Base-by-base conservation (phyloP, 352 stramenopile genomes). In the Pythium sp. region DNA sequence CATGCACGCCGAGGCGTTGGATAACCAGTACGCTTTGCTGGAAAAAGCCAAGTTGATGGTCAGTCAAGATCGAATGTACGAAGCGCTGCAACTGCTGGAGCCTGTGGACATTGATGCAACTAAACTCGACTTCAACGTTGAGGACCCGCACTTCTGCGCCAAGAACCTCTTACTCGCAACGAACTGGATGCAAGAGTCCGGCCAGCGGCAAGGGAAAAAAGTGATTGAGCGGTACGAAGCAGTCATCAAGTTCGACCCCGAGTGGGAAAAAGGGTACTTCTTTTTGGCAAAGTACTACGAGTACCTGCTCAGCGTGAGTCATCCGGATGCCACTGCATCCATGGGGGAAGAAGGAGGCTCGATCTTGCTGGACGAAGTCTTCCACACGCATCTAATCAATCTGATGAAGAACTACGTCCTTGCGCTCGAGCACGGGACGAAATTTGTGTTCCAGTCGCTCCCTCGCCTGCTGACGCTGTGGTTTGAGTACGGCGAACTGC, bases 391-490 rank as follows among this genome's bases (percentile, higher is more conserved):
- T 20, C 76, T 98, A 59, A 85, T 98, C 51, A 84, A 90, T 46
- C 84, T 98, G 68, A 96, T 99, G 74, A 79, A 94, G 41, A 97
- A 98, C 68, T 99, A 99, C 76, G 90, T 97, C 62, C 76, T 89
- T 5, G 80, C 89, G 14, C 75, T 98, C 3, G 76, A 77, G 51
- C 77, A 92, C 66, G 86, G 82, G 24, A 90, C 94, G n/a, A 99
- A 99, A 65, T 98, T 98, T 76, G 85, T 99, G 30, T 99, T 98
- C 76, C 95, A 99, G 77, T 97, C 96, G 1, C 86, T 99, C 60
- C 97, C 97, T 28, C 89, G 97, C n/a, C 75, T 99, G 51, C 79
- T 99, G 12, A 98, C 97, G 12, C 75, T 99, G 41, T 99, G 94
- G 95, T 99, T 99, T 72, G 96, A 99, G 72, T 98, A 97, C 73